Evolutionary conservation across 2,329 filamentous ascomycete genomes (phyloP).

Genomic region (Aureobasidium sp.): DNA sequence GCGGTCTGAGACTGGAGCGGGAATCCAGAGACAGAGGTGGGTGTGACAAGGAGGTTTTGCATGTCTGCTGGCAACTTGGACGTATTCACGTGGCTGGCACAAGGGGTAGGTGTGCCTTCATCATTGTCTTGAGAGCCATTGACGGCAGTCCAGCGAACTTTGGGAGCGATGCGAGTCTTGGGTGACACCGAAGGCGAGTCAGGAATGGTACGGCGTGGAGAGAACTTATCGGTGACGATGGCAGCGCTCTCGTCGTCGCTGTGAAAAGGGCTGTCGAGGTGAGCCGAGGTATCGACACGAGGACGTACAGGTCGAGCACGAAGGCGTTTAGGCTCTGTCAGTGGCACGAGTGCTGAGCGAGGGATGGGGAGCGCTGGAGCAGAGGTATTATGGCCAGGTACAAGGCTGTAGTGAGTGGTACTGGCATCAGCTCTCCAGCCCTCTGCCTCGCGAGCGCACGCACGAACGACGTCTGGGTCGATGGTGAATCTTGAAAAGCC

Average conservation of each 20-base stretch:
- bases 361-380: constrained; percentile 13
- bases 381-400: neutral
- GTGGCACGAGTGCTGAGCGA: constrained; percentile 15
- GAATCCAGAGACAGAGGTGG: neutral
- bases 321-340: neutral
- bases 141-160: constrained; percentile 20
- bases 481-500: constrained; percentile 40
- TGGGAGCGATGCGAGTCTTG: constrained; percentile 17
- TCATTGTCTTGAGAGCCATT: constrained; percentile 15
- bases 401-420: neutral
- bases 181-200: constrained; percentile 23
- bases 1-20: neutral
- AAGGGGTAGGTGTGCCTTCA: neutral
- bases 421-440: constrained; percentile 23
- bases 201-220: neutral
- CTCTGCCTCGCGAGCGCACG: constrained; percentile 29
- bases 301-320: constrained; percentile 15
- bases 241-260: neutral
- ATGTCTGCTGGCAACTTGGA: neutral
- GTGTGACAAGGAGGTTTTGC: constrained; percentile 4
- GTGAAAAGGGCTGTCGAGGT: neutral
- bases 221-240: neutral
- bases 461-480: constrained; percentile 29
- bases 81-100: neutral
- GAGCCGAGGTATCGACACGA: constrained; percentile 17